Evolutionary conservation across 495 filamentous ascomycete genomes (phyloP), one percentile per base, ranked within the genome.

Genomic region (Talaromyces proteolyticus): DNA sequence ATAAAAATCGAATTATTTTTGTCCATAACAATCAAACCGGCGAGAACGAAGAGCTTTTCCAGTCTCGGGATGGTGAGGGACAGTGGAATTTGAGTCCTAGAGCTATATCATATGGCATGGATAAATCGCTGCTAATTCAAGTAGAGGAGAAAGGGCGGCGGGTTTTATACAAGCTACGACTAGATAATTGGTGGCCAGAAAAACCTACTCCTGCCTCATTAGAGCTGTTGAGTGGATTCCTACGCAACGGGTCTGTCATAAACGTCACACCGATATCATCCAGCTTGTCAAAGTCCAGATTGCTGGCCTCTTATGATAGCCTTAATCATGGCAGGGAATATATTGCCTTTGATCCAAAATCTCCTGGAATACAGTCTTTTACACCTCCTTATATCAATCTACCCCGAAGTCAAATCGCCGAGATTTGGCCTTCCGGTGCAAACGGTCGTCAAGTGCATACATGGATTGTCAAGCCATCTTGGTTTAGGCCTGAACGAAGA

Each of bases 1-100:
- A 96, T 69, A 88, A 89, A 64, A 87, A 91, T 46, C 75, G 87
- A 6, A 75, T 95, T 6, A 63, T 96, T 48, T 67, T 94, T 12
- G 61, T 89, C 42, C 64, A 64, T 6, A 78, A 85, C 55, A 71
- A 80, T 12, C 74, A 72, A 67, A 77, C 72, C 57, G 76, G 78
- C 4, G 63, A 69, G 38, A 69, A 68, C 52, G 71, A 80, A 26
- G 83, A 87, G 52, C 78, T 85, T 44, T 85, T 82, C 60, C 63
- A 71, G 42, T 83, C 81, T 0, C 45, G 73, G 1, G 78, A 87
- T 57, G 82, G 80, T 0, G 68, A 78, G 54, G 83, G 80, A 3
- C 61, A 62, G 6, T 91, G 88, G 88, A 75, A 88, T 57, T 62
- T 73, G 23, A 83, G 84, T 24, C 88, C 88, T 4, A 80, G 81